Percentiles rank a stretch among this genome's conserved stretches.
These are phyloP conservation scores for Citrullus colocynthis DNA, from an alignment of 306 rosid genomes.

Conservation along the genomic window DNA sequence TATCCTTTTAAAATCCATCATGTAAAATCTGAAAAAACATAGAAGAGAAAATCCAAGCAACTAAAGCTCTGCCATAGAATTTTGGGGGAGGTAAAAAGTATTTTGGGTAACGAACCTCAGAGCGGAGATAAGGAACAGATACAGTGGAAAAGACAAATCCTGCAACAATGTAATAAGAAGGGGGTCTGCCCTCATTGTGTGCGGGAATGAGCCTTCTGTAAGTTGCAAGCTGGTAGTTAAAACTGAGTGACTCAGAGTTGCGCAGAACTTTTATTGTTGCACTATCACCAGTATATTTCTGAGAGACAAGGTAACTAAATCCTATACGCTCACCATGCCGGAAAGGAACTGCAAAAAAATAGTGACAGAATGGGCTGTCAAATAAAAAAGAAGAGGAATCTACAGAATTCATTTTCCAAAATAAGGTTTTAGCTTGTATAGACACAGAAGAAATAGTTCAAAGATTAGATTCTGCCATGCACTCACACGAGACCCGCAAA, in stretches of 20 bases:
- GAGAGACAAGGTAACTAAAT: conserved; percentile 60
- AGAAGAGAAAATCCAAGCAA: background rate
- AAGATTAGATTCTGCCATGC: background rate
- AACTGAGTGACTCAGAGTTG: conserved; percentile 35
- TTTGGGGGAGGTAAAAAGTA: background rate
- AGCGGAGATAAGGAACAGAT: conserved; percentile 94
- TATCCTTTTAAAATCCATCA: background rate
- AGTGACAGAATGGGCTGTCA: background rate
- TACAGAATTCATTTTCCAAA: background rate
- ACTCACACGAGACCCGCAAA: background rate
- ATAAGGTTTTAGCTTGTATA: background rate
- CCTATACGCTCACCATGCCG: conserved; percentile 97
- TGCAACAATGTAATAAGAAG: conserved; percentile 85
- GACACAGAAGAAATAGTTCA: background rate
- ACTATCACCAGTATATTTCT: conserved; percentile 33
- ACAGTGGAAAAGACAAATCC: conserved; percentile 82
- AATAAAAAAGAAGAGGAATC: background rate
- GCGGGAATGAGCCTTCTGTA: conserved; percentile 82
- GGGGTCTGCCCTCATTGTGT: conserved; percentile 83
- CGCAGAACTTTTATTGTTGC: conserved; percentile 62
- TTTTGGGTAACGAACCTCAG: conserved; percentile 52
- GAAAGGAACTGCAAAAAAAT: conserved; percentile 45
- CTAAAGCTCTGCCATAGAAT: background rate
- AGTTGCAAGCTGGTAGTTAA: conserved; percentile 45
- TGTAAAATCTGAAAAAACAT: background rate